These are phyloP conservation scores for Chenopodium formosanum DNA, from an alignment of 148 eudicot species.

Conservation along the genomic window DNA sequence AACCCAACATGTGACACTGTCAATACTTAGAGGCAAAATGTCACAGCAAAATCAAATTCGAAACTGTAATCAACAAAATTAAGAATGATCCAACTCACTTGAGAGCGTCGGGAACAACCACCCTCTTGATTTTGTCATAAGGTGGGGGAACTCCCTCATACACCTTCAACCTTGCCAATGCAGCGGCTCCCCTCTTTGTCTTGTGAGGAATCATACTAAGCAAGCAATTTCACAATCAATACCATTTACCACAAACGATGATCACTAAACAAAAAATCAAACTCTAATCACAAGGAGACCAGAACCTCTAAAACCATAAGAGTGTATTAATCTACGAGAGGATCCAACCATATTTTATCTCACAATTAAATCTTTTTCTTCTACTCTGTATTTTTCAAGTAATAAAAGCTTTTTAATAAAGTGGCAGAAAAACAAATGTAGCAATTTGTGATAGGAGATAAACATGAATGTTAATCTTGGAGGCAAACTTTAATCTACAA, in stretches of 20 bases:
- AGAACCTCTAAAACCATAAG: too few species aligned
- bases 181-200: conserved; percentile 87
- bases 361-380: too few species aligned
- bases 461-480: too few species aligned
- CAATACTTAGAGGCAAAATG: not conserved
- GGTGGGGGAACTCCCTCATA: conserved; percentile 82
- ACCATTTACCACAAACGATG: not conserved
- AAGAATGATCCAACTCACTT: conserved; percentile 35
- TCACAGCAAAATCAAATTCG: not conserved
- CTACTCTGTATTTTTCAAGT: too few species aligned
- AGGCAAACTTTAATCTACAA: too few species aligned
- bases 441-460: too few species aligned
- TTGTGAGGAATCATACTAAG: conserved; percentile 85
- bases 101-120: conserved; percentile 88
- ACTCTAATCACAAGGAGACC: too few species aligned
- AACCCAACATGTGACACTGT: conserved; percentile 22
- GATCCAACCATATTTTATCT: too few species aligned
- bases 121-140: conserved; percentile 69
- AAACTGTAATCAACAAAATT: not conserved
- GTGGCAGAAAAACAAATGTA: too few species aligned
- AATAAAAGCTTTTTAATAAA: too few species aligned
- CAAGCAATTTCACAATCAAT: not conserved
- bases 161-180: conserved; percentile 78
- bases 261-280: not conserved
- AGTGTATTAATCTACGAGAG: too few species aligned